Base-by-base conservation (phyloP, 306 rosid genomes). In the Castanea crenata region DNA sequence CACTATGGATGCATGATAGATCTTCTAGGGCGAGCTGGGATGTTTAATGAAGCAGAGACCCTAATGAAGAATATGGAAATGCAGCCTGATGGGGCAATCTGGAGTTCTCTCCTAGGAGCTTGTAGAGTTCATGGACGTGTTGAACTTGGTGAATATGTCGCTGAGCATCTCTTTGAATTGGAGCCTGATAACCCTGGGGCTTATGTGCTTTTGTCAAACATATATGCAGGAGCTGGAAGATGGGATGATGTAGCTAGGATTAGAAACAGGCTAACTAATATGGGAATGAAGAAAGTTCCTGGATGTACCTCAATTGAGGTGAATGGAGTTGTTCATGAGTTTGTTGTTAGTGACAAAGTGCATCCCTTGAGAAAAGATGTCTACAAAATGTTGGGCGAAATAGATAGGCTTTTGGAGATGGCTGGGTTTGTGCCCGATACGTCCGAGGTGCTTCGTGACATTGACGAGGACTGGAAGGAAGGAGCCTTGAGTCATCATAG, bases 101-200 rank as follows among this genome's bases (percentile, higher is more conserved):
- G 97, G 97, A 93, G 98, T 68, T 87, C 94, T 76, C 89, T 94
- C 82, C 98, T 94, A 20, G 91, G 90, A 74, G 94, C 97, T 63
- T 92, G 98, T 78, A 83, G 84, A 84, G 82, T 79, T 77, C 91
- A 88, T 78, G 84, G 87, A 41, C 79, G 82, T 18, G 91, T 92
- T 6, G 93, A 94, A 82, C 78, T 89, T 11, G 92, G 90, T 27
- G 96, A 89, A 87, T 58, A 54, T 65, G 91, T 85, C 9, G 98
- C 96, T 12, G 86, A 83, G 82, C 89, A 57, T 5, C 87, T 92
- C 34, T 92, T 92, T 21, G 73, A 89, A 76, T 72, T 88, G 72
- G 96, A 94, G 75, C 96, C 97, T 1, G 87, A 89, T 75, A 94
- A 90, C 77, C 78, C 93, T 3, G 93, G 93, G 54, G 87, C 92